These are phyloP conservation scores for Trichoderma endophyticum DNA, from an alignment of 2,329 filamentous ascomycete genomes.

Conservation along the genomic window DNA sequence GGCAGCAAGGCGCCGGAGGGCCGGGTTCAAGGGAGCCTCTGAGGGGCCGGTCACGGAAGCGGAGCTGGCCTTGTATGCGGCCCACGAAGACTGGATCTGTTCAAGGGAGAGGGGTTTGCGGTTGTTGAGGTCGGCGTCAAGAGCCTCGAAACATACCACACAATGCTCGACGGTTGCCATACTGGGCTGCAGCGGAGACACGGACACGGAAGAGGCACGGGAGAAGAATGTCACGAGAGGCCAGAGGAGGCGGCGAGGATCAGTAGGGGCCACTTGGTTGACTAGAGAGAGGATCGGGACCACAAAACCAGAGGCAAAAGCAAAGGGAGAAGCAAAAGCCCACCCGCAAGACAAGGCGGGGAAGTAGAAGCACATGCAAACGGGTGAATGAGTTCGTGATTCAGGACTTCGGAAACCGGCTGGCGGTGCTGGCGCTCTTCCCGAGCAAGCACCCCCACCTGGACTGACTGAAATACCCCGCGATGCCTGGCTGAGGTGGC, in stretches of 20 bases:
- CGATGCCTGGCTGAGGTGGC: conserved; percentile 11
- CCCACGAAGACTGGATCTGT: conserved; percentile 66
- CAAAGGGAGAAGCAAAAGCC: not conserved
- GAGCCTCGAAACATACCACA: conserved; percentile 86
- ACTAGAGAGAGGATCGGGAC: not conserved
- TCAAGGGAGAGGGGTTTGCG: conserved; percentile 64
- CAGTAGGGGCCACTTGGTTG: not conserved
- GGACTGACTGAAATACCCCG: not conserved
- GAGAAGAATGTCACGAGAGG: not conserved
- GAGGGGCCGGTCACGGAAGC: not conserved
- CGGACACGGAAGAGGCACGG: not conserved
- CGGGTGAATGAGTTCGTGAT: not conserved
- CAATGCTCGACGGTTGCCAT: conserved; percentile 90
- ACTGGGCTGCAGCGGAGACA: conserved; percentile 15
- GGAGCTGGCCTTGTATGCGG: conserved; percentile 33
- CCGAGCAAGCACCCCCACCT: conserved; percentile 4
- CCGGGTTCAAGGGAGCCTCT: conserved; percentile 34
- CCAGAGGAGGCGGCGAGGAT: not conserved
- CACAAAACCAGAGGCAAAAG: not conserved
- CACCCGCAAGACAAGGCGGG: conserved; percentile 3
- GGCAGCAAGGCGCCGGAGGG: conserved; percentile 41
- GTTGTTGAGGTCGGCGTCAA: conserved; percentile 71
- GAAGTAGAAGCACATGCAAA: not conserved
- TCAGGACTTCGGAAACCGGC: not conserved
- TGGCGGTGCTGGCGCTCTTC: conserved; percentile 1